Conservation (phyloP, 495 filamentous ascomycete species). For the Clavariopsis aquatica region DNA sequence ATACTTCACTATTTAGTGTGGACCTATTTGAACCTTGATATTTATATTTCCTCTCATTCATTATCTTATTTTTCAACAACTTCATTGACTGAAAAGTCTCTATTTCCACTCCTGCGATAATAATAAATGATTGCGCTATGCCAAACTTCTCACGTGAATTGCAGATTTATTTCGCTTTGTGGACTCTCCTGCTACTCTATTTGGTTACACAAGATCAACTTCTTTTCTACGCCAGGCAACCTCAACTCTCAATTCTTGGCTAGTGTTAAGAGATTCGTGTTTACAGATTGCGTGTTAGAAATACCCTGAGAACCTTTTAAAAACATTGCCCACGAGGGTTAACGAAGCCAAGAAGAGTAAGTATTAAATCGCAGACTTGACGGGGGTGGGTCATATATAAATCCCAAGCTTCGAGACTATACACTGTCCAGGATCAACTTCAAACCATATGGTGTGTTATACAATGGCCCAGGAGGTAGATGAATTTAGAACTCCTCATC, state of each 20-base stretch:
- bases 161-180: neutral
- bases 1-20: no score
- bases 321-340: no score
- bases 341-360: conserved; percentile 9
- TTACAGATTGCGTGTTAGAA: conserved; percentile 16
- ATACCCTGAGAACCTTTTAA: conserved; percentile 18
- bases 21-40: no score
- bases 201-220: neutral
- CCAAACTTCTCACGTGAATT: neutral
- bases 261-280: conserved; percentile 4
- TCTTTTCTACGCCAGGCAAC: neutral
- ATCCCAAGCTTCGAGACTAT: neutral
- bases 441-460: no score
- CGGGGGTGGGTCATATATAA: neutral
- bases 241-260: neutral
- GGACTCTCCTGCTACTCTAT: neutral
- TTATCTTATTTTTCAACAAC: no score
- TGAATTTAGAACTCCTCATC: neutral
- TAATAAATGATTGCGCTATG: conserved; percentile 15
- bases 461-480: neutral
- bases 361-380: neutral
- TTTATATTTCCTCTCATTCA: no score
- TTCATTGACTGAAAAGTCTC: no score
- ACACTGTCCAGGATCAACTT: no score
- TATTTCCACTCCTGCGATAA: neutral